phyloP scores from a whole-genome alignment of 257 asterid species.

The Solanum infundibuliforme region DNA sequence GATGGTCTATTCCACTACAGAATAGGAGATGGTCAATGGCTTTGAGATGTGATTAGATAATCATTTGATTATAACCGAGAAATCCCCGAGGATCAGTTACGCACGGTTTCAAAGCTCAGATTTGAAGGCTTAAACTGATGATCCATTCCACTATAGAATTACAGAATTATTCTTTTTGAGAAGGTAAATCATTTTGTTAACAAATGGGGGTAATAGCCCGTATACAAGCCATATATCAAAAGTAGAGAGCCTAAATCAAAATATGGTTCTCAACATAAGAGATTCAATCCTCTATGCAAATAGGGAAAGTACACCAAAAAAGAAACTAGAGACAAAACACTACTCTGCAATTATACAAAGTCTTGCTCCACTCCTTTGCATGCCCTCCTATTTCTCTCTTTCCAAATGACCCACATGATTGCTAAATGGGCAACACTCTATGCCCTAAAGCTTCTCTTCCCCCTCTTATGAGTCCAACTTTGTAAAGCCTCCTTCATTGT shows the following conservation, averaged over 20 bases:
- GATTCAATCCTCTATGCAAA: background rate
- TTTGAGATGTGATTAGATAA: background rate
- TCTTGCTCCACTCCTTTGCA: background rate
- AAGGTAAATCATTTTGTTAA: background rate
- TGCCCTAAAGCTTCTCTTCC: background rate
- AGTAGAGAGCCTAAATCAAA: background rate
- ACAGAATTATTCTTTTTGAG: background rate
- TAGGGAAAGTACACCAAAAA: background rate
- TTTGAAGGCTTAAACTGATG: background rate
- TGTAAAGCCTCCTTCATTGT: background rate
- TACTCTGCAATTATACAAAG: background rate
- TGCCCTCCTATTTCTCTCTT: background rate
- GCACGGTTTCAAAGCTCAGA: background rate
- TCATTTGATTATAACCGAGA: background rate
- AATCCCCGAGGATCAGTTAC: background rate
- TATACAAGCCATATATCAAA: background rate
- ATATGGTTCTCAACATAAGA: background rate
- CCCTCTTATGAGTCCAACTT: background rate
- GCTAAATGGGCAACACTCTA: background rate
- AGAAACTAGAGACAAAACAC: background rate
- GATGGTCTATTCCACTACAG: background rate
- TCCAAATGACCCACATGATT: background rate
- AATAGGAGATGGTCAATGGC: background rate
- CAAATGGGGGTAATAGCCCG: background rate
- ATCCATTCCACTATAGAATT: background rate